Percentiles rank a stretch among this genome's conserved stretches.
Evolutionary conservation across 306 rosid genomes (phyloP).

Genomic region (Ormosia semicastrata): DNA sequence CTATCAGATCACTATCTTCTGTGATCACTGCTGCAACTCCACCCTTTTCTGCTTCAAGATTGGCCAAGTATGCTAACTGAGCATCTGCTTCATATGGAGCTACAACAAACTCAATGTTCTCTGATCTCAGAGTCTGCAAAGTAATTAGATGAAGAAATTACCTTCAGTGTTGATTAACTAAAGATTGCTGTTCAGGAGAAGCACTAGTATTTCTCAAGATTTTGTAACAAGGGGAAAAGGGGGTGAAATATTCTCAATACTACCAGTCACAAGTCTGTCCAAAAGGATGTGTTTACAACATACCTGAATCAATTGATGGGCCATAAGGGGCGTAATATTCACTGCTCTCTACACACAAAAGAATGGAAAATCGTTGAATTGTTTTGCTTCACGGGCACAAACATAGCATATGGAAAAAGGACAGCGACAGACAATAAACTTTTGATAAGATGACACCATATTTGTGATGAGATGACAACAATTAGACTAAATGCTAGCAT

Average conservation of each 20-base stretch:
- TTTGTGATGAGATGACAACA: not conserved
- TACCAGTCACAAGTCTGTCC: not conserved
- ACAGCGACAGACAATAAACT: not conserved
- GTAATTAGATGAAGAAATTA: constrained; percentile 17
- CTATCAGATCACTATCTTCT: constrained; percentile 58
- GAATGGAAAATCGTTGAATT: not conserved
- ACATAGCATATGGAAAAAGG: constrained; percentile 9
- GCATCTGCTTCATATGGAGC: constrained; percentile 99
- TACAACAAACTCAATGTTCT: constrained; percentile 84
- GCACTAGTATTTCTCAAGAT: not conserved
- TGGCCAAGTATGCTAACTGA: constrained; percentile 78
- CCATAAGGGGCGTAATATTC: constrained; percentile 74
- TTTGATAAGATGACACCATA: not conserved
- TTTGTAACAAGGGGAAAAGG: not conserved
- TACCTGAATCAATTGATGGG: constrained; percentile 79
- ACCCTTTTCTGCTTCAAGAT: constrained; percentile 57
- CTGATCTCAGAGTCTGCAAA: constrained; percentile 71
- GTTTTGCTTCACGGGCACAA: not conserved
- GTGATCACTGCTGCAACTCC: constrained; percentile 83
- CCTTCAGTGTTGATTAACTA: not conserved
- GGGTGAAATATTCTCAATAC: not conserved
- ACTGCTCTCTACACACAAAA: constrained; percentile 69
- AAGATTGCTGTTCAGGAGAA: not conserved
- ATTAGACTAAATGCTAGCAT: not conserved
- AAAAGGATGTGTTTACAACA: constrained; percentile 8